Percentiles rank a stretch among this genome's conserved stretches.
phyloP scores from a whole-genome alignment of 169 alveolate genomes.

The Plasmodium blacklocki region DNA sequence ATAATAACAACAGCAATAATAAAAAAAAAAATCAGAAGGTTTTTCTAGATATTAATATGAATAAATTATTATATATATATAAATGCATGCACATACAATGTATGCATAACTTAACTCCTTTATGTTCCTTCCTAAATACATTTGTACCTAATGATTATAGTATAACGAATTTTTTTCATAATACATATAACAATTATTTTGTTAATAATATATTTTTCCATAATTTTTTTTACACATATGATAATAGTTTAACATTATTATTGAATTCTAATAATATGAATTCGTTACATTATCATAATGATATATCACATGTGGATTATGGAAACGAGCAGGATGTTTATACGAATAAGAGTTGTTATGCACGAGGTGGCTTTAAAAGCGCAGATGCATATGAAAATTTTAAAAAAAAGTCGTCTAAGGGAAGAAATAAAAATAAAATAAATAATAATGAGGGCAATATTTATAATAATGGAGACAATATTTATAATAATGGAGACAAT shows the following conservation, averaged over 20 bases:
- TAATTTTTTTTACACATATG: slow-evolving; percentile 52
- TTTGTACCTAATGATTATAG: slow-evolving; percentile 53
- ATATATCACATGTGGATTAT: slow-evolving; percentile 1
- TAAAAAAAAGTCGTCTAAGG: neutral
- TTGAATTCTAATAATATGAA: slow-evolving; percentile 32
- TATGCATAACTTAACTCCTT: slow-evolving; percentile 64
- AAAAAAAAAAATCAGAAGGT: slow-evolving; percentile 10
- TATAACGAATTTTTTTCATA: slow-evolving; percentile 38
- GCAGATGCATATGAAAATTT: neutral
- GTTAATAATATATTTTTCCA: slow-evolving; percentile 62
- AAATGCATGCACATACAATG: slow-evolving; percentile 75
- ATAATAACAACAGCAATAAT: no score
- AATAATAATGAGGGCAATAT: neutral
- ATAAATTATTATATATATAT: slow-evolving; percentile 54
- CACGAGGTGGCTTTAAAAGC: neutral
- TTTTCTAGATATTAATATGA: slow-evolving; percentile 45
- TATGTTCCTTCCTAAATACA: slow-evolving; percentile 34
- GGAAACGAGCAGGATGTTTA: neutral
- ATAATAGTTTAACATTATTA: slow-evolving; percentile 28
- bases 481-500: no score
- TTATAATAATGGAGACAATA: neutral
- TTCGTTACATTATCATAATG: slow-evolving; percentile 15
- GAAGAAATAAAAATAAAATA: slow-evolving; percentile 1
- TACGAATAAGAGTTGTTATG: neutral
- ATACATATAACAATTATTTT: slow-evolving; percentile 37